Base-by-base conservation (phyloP, 2,329 filamentous ascomycete species). In the Calonectria pteridis region DNA sequence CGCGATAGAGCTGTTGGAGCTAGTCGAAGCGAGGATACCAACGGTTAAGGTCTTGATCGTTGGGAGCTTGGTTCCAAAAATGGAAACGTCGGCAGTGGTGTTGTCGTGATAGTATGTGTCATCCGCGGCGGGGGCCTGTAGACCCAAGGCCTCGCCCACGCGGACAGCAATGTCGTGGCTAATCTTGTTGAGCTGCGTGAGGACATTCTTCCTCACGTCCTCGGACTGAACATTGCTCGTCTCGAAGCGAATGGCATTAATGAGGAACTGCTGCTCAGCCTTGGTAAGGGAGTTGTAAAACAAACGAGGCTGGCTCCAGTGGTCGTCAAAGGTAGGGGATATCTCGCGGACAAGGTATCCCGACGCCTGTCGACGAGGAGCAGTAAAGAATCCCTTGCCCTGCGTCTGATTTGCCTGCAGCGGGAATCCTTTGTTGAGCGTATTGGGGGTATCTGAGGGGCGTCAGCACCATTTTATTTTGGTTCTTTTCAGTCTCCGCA, bases 181-280 rank as follows among this genome's bases (percentile, higher is more conserved):
- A 78, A 95, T 86, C 55, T 88, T 88, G 86, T 95, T 95, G 14
- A 95, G 88, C 80, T 95, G 93, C 20, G 85, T 85, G 51, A 95
- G 86, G 1, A 94, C 91, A 76, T 94, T 94, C 76, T 89, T 83
- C 83, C 91, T 91, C 20, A 95, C 90, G 2, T 87, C 79, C 10
- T 72, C 75, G 0, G 90, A 92, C 77, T 87, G 85, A 40, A 95
- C 78, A 18, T 93, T 89, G 28, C 91, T 88, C 0, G 88, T 89
- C 84, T 95, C 93, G 82, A 95, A 94, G 33, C 93, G 91, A 69
- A 95, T 91, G 0, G 92, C 93, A 81, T 95, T 93, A 84, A 95
- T 88, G 49, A 95, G 83, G 80, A 94, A 92, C 80, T 95, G 93
- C 82, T 94, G 90, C 84, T 95, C 93, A 0, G 88, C 87, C 2